Evolutionary conservation across 1,139 yeast genomes (phyloP).

Genomic region (Yamadazyma blattariae): DNA sequence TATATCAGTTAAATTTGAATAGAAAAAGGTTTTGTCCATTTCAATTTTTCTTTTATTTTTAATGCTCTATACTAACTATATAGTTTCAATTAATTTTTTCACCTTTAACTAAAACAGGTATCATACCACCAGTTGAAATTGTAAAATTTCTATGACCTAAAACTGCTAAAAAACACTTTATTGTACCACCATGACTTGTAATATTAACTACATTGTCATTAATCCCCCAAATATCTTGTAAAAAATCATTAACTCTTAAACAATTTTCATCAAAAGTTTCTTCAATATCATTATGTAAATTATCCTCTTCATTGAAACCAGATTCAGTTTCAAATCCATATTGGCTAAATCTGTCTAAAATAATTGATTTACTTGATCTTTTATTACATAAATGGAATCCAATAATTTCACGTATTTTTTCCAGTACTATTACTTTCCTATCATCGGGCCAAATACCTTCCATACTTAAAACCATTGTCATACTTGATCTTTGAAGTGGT

Average conservation of each 20-base stretch:
- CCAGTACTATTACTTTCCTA: conserved; percentile 42
- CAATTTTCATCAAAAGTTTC: conserved; percentile 42
- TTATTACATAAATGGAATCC: conserved; percentile 72
- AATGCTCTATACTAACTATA: too few relatives aligned
- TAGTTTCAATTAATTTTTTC: too few relatives aligned
- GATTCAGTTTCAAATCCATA: conserved; percentile 31
- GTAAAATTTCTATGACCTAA: conserved; percentile 54
- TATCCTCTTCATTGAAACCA: conserved; percentile 48
- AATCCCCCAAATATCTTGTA: conserved; percentile 32
- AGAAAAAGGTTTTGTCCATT: too few relatives aligned
- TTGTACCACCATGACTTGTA: conserved; percentile 67
- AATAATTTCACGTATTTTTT: conserved; percentile 62
- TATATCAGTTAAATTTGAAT: too few relatives aligned
- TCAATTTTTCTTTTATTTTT: too few relatives aligned
- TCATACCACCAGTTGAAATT: conserved; percentile 66
- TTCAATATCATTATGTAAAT: conserved; percentile 28
- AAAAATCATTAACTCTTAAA: conserved; percentile 44
- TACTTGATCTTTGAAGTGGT: conserved; percentile 63
- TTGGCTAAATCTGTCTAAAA: conserved; percentile 17
- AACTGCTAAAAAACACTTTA: conserved; percentile 53
- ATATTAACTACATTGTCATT: conserved; percentile 35
- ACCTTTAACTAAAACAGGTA: conserved; percentile 56
- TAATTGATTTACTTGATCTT: conserved; percentile 39
- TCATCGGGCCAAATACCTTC: conserved; percentile 31
- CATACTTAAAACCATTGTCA: conserved; percentile 63